Percentiles rank a stretch among this genome's conserved stretches.
These are phyloP conservation scores for Geotrichum reessii DNA, from an alignment of 1,139 yeast genomes.

Conservation along the genomic window DNA sequence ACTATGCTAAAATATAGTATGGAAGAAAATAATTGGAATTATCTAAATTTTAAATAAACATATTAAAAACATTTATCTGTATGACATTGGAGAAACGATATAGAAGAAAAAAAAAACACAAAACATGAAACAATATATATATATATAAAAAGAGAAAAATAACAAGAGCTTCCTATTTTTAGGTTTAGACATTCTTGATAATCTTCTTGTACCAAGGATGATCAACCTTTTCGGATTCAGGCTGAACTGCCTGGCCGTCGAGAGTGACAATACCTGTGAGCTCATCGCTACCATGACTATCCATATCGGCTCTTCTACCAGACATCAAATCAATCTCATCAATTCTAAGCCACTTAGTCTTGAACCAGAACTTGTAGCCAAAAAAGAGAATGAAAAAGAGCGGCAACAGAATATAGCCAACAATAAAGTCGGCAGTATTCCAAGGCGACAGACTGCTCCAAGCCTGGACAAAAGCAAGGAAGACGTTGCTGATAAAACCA, in stretches of 20 bases:
- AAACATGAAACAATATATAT: not conserved
- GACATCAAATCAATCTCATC: slow-evolving; percentile 44
- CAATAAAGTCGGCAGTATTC: slow-evolving; percentile 54
- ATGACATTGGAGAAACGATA: too few relatives aligned
- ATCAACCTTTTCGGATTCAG: slow-evolving; percentile 1
- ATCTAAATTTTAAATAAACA: too few relatives aligned
- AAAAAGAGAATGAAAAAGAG: slow-evolving; percentile 45
- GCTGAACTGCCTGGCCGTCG: slow-evolving; percentile 6
- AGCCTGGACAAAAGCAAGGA: slow-evolving; percentile 60
- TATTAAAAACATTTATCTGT: too few relatives aligned
- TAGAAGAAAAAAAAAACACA: too few relatives aligned
- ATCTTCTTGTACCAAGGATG: slow-evolving; percentile 16
- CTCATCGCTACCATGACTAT: slow-evolving; percentile 16
- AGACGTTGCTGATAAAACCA: slow-evolving; percentile 47
- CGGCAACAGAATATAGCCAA: slow-evolving; percentile 59
- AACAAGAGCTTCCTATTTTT: too few relatives aligned
- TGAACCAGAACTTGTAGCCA: slow-evolving; percentile 39
- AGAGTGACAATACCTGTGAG: not conserved
- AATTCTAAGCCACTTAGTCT: slow-evolving; percentile 43
- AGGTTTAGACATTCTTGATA: slow-evolving; percentile 1
- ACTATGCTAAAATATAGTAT: too few relatives aligned
- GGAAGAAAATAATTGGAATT: too few relatives aligned
- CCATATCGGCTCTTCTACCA: slow-evolving; percentile 35
- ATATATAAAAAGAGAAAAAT: not conserved
- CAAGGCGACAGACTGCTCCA: slow-evolving; percentile 64